Percentiles rank a stretch among this genome's conserved stretches.
Evolutionary conservation across 768 basidiomycete species (phyloP).

Genomic region (Boletus fagicola): DNA sequence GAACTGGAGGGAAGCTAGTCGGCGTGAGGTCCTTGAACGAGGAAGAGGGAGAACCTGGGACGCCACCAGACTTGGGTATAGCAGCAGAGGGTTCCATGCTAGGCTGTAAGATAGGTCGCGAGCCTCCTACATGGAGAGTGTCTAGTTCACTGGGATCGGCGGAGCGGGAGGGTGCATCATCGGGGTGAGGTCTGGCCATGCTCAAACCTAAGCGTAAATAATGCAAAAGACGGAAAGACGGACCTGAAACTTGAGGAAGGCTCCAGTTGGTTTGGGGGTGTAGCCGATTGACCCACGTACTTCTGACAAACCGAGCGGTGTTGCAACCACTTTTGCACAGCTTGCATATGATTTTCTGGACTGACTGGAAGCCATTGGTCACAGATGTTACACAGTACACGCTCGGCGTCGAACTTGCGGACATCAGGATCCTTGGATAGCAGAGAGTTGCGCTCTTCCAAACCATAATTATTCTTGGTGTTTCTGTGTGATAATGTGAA

Average conservation of each 20-base stretch:
- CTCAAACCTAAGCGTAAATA: not conserved
- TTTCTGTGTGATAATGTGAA: conserved; percentile 18
- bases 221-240: conserved; percentile 9
- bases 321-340: conserved; percentile 63
- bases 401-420: conserved; percentile 73
- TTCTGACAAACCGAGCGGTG: conserved; percentile 60
- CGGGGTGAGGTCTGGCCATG: conserved; percentile 8
- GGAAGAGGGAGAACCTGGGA: conserved; percentile 33
- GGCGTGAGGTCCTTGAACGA: conserved; percentile 61
- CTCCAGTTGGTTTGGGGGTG: conserved; percentile 17
- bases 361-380: conserved; percentile 65
- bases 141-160: conserved; percentile 24
- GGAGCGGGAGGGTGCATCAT: conserved; percentile 33
- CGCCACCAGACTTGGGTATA: conserved; percentile 16
- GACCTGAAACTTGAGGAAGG: conserved; percentile 26
- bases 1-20: conserved; percentile 50
- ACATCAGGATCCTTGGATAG: conserved; percentile 66
- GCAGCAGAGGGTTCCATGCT: conserved; percentile 5
- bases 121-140: conserved; percentile 27
- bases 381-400: conserved; percentile 66
- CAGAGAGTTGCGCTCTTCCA: conserved; percentile 57
- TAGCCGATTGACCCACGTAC: conserved; percentile 9
- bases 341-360: conserved; percentile 56
- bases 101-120: conserved; percentile 12
- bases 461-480: conserved; percentile 54